These are phyloP conservation scores for Colletotrichum lindemuthianum DNA, from an alignment of 2,329 filamentous ascomycete genomes.

Conservation along the genomic window DNA sequence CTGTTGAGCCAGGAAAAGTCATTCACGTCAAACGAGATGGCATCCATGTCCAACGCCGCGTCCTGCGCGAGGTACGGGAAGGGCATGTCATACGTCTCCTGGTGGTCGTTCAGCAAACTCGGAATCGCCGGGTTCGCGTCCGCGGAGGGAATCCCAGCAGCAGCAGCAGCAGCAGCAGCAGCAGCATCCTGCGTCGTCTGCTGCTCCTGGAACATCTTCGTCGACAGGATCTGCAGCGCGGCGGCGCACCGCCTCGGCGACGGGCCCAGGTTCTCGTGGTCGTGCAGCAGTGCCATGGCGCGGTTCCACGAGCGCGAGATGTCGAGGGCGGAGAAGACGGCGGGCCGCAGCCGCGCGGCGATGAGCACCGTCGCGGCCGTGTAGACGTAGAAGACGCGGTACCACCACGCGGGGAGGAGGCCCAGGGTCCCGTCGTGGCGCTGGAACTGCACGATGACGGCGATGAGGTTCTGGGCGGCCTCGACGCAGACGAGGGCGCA, in stretches of 20 bases:
- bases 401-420: conserved; percentile 52
- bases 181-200: conserved; percentile 9
- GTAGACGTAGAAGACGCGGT: conserved; percentile 50
- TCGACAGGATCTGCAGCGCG: conserved; percentile 47
- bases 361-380: conserved; percentile 49
- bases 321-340: conserved; percentile 42
- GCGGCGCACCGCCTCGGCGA: conserved; percentile 46
- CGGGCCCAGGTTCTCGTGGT: conserved; percentile 47
- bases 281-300: conserved; percentile 45
- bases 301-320: conserved; percentile 45
- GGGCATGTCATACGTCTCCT: conserved; percentile 26
- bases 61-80: conserved; percentile 26
- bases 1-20: conserved; percentile 48
- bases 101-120: conserved; percentile 4
- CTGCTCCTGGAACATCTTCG: conserved; percentile 44
- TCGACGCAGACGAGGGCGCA: conserved; percentile 48
- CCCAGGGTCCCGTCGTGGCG: conserved; percentile 45
- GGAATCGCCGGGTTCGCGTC: neutral
- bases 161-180: neutral
- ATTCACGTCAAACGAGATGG: conserved; percentile 44
- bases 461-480: conserved; percentile 46
- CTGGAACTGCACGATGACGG: conserved; percentile 44
- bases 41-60: conserved; percentile 38
- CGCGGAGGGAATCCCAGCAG: neutral
- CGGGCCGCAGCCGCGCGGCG: conserved; percentile 47